Percentiles rank a stretch among this genome's conserved stretches.
Evolutionary conservation across 1,284 basidiomycete species (phyloP).

Genomic region (Ceratobasidium sp.): DNA sequence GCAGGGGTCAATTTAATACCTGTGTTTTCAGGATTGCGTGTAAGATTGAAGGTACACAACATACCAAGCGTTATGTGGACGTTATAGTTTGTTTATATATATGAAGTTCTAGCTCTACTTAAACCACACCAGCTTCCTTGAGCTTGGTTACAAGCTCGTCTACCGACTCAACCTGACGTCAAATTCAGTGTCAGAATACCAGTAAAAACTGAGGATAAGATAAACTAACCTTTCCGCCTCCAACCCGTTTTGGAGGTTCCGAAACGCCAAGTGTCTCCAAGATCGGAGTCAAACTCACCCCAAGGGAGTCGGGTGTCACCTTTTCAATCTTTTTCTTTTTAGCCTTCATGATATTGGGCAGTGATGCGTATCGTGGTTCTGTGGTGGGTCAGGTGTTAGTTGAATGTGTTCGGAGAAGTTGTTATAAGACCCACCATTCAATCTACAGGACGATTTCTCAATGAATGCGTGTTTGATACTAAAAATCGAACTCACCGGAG

Average conservation of each 20-base stretch:
- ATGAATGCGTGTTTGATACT: not conserved
- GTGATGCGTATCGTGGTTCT: constrained; percentile 94
- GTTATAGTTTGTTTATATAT: not conserved
- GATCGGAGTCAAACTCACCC: constrained; percentile 82
- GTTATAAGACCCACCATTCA: constrained; percentile 65
- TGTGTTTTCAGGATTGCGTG: no score
- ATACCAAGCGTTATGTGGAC: no score
- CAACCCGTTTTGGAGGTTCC: constrained; percentile 91
- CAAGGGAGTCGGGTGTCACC: constrained; percentile 82
- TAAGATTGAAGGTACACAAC: no score
- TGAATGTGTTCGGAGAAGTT: not conserved
- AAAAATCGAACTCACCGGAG: constrained; percentile 71
- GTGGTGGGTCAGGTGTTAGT: constrained; percentile 47
- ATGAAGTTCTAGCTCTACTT: not conserved
- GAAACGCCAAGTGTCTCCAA: constrained; percentile 92
- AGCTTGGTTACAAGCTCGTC: constrained; percentile 92
- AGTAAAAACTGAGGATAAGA: not conserved
- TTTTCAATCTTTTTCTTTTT: constrained; percentile 99
- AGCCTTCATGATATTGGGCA: constrained; percentile 98
- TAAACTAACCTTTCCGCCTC: constrained; percentile 85
- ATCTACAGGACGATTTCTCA: constrained; percentile 51
- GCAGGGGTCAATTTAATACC: no score
- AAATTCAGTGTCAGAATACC: not conserved
- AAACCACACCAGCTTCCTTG: constrained; percentile 84
- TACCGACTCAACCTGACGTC: constrained; percentile 77